Evolutionary conservation across 176 grass and related monocot species (phyloP).

Genomic region (Aegilops tauschii): DNA sequence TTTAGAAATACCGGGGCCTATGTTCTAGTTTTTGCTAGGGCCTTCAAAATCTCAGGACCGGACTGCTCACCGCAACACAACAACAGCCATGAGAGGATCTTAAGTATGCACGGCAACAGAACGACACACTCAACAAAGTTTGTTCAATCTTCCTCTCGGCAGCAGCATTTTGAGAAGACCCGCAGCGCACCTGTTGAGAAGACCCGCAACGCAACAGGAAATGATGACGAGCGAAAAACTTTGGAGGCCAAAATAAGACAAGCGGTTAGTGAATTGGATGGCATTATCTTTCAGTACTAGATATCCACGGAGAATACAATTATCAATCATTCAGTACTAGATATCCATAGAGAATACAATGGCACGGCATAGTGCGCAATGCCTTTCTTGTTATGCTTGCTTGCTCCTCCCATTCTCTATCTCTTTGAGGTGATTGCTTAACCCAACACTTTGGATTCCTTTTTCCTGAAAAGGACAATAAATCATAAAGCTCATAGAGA

Average conservation of each 20-base stretch:
- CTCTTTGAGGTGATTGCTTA: constrained; percentile 23
- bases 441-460: not conserved
- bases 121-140: not conserved
- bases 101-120: too few species aligned
- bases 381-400: constrained; percentile 58
- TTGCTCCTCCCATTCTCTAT: constrained; percentile 40
- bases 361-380: not conserved
- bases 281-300: constrained; percentile 39
- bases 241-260: not conserved
- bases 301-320: constrained; percentile 21
- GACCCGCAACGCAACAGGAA: not conserved
- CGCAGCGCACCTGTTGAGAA: not conserved
- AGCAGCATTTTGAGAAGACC: not conserved
- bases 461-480: not conserved
- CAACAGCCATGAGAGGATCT: too few species aligned
- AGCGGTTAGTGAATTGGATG: constrained; percentile 48
- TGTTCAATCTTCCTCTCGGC: not conserved
- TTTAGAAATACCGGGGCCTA: too few species aligned
- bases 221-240: not conserved
- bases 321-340: constrained; percentile 36
- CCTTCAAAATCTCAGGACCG: too few species aligned
- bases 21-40: too few species aligned
- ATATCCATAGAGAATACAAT: constrained; percentile 25
- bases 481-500: constrained; percentile 36
- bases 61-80: too few species aligned